Evolutionary conservation across 2,329 filamentous ascomycete genomes (phyloP).

Genomic region (Hypoxylon rubiginosum): DNA sequence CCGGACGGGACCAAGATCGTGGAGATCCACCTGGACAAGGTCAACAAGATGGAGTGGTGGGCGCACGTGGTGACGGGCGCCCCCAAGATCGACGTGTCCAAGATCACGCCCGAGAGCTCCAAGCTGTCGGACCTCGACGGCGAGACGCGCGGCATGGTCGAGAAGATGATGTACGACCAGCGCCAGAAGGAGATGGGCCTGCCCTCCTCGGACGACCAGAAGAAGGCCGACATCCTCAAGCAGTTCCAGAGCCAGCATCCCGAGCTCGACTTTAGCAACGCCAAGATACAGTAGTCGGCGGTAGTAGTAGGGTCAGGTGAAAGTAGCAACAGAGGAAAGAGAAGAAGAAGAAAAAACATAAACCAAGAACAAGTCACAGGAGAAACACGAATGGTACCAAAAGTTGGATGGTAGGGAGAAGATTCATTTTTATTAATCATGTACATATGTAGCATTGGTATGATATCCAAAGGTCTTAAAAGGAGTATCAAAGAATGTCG

Average conservation of each 20-base stretch:
- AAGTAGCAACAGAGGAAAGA: neutral
- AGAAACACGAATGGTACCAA: neutral
- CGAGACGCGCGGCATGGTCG: conserved; percentile 95
- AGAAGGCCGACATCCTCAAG: conserved; percentile 91
- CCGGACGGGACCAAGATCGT: conserved; percentile 76
- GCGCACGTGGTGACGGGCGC: conserved; percentile 87
- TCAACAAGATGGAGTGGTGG: conserved; percentile 99
- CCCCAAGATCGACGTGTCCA: conserved; percentile 93
- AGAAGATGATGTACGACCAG: conserved; percentile 99
- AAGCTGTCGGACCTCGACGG: conserved; percentile 94
- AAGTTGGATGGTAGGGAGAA: neutral
- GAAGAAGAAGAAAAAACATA: conserved; percentile 7
- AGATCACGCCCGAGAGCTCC: conserved; percentile 93
- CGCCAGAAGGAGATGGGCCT: conserved; percentile 93
- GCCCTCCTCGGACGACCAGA: conserved; percentile 93
- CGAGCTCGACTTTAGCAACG: conserved; percentile 80
- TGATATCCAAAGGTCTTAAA: neutral
- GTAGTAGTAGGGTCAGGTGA: conserved; percentile 54
- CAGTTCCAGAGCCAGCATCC: conserved; percentile 88
- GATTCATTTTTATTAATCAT: conserved; percentile 22
- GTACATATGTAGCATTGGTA: conserved; percentile 14
- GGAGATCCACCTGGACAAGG: conserved; percentile 91
- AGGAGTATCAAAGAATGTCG: conserved; percentile 60
- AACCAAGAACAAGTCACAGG: neutral
- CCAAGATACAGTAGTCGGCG: conserved; percentile 75